These are phyloP conservation scores for Termitomyces sp. DNA, from an alignment of 768 basidiomycete genomes.

Conservation along the genomic window DNA sequence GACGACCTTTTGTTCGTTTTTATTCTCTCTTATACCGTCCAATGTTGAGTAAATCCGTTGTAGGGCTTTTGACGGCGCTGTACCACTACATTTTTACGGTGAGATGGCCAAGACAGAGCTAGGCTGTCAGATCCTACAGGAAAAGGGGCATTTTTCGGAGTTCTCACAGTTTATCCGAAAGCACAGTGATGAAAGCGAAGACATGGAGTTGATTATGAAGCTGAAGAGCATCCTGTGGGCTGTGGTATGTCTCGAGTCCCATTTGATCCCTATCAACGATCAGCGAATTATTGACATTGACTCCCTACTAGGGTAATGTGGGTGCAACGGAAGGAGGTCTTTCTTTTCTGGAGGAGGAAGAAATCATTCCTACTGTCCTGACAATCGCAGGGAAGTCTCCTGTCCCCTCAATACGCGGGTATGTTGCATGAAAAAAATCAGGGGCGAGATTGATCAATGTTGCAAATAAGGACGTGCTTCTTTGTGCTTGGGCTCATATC, in stretches of 20 bases:
- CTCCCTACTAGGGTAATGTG: conserved; percentile 72
- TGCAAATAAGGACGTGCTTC: conserved; percentile 75
- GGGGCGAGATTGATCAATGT: not conserved
- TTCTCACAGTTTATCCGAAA: conserved; percentile 88
- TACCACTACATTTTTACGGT: conserved; percentile 95
- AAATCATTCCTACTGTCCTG: conserved; percentile 84
- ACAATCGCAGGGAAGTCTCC: conserved; percentile 88
- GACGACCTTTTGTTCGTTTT: conserved; percentile 50
- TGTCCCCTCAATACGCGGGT: conserved; percentile 93
- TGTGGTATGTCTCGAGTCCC: conserved; percentile 58
- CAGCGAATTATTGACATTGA: not conserved
- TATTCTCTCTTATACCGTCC: not conserved
- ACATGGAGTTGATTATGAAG: conserved; percentile 78
- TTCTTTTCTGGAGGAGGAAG: conserved; percentile 94
- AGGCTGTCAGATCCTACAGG: conserved; percentile 85
- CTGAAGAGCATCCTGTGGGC: conserved; percentile 97
- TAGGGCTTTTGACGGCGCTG: conserved; percentile 79
- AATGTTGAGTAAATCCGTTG: not conserved
- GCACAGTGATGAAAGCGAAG: conserved; percentile 80
- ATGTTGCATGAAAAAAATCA: conserved; percentile 17
- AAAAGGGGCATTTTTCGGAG: conserved; percentile 86
- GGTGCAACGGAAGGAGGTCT: conserved; percentile 87
- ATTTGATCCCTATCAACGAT: not conserved
- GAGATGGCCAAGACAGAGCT: conserved; percentile 97
- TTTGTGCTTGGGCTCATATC: conserved; percentile 92